These are phyloP conservation scores for Talaromyces amestolkiae DNA, from an alignment of 2,329 filamentous ascomycete species.

Conservation along the genomic window DNA sequence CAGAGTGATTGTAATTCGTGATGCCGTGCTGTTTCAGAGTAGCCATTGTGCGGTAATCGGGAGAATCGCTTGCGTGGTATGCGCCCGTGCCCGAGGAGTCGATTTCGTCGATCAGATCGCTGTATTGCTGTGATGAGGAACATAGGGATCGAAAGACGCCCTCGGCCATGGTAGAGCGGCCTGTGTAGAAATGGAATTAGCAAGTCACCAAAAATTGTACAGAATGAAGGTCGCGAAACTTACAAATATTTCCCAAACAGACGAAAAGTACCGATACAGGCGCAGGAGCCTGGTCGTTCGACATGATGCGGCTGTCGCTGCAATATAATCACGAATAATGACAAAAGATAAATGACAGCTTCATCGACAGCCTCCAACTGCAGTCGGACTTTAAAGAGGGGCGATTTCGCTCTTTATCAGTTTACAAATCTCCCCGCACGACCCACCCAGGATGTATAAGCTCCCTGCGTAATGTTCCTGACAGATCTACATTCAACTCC, in stretches of 20 bases:
- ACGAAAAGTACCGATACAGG: conserved; percentile 80
- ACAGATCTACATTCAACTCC: not conserved
- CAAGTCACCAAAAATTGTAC: not conserved
- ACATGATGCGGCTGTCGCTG: not conserved
- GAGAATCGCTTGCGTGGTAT: conserved; percentile 74
- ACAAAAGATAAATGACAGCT: not conserved
- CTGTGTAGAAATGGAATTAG: conserved; percentile 29
- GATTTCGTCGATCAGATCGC: conserved; percentile 64
- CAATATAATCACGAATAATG: not conserved
- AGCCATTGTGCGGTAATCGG: conserved; percentile 79
- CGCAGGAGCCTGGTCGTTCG: not conserved
- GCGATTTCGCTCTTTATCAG: not conserved
- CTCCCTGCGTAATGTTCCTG: not conserved
- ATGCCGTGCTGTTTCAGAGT: conserved; percentile 75
- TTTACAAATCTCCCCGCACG: conserved; percentile 2
- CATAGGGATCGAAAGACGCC: conserved; percentile 71
- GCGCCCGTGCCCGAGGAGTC: conserved; percentile 90
- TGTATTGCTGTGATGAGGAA: conserved; percentile 55
- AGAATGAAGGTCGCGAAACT: conserved; percentile 18
- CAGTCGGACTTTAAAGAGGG: not conserved
- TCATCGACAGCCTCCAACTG: not conserved
- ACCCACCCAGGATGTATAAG: not conserved
- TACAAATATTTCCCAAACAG: conserved; percentile 94
- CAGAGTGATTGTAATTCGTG: conserved; percentile 70
- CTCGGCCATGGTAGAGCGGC: conserved; percentile 89